Evolutionary conservation across 495 filamentous ascomycete genomes (phyloP), one percentile per base, ranked within the genome.

Genomic region (Glutinoglossum americanum): DNA sequence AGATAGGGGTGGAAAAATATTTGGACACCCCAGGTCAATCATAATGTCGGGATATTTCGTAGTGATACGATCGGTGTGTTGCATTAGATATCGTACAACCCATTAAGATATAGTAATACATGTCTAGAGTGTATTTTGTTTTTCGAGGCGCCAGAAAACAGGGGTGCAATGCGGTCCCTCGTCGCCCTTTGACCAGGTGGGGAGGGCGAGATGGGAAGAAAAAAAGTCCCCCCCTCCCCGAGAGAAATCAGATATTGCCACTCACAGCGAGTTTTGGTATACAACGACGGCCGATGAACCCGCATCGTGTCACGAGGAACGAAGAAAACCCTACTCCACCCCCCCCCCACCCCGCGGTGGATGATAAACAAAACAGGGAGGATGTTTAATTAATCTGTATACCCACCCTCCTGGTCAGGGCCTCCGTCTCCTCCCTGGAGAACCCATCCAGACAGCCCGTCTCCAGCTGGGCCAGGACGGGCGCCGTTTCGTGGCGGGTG

Each of bases 381-480:
- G 15, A 11, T n/a, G 8, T 51, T 32, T 30, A 53, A 13, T 53
- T 53, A 13, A 53, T 32, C 25, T 32, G 54, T 13, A 56, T 26
- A n/a, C 54, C 54, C 10, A 27, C 8, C 11, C 7, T 39, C 5
- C 0, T 10, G 11, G 68, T 70, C 4, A 77, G 51, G 9, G 56
- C 51, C 35, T 65, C 55, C 0, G 67, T 73, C 47, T 76, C 67
- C n/a, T 59, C 64, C 0, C 59, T 61, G 35, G 63, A 72, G 9
- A 74, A 47, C 4, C 66, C 65, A 27, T 64, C 62, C 13, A 75
- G 30, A 28, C 65, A 57, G 7, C 74, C 74, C 9, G 63, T 66
- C 58, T 78, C 75, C 0, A 77, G 61, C 37, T 78, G 73, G 1
- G 70, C 51, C 7, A 77, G 64, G 9, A 74, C 54, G 0, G 75